phyloP scores from a whole-genome alignment of 1,139 yeast genomes.

The Lodderomyces oxycetoniae region DNA sequence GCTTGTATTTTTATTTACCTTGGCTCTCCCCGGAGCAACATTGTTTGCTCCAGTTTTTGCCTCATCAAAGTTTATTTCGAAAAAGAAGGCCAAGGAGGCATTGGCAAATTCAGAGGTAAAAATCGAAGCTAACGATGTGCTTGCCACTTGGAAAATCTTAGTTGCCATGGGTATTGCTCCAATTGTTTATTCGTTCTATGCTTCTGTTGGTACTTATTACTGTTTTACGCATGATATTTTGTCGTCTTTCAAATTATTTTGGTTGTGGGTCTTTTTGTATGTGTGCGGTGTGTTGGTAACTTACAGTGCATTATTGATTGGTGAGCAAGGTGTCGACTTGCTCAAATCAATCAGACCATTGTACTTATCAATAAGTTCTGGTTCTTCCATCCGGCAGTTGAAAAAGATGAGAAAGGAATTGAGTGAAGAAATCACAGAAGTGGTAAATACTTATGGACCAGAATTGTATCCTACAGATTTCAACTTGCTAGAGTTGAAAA shows the following conservation, averaged over 20 bases:
- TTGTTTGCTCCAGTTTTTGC: conserved; percentile 85
- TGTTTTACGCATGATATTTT: conserved; percentile 26
- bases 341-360: conserved; percentile 80
- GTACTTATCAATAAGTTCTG: conserved; percentile 58
- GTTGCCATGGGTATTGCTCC: conserved; percentile 91
- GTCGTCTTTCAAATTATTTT: conserved; percentile 19
- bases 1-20: conserved; percentile 48
- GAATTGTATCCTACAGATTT: conserved; percentile 45
- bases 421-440: conserved; percentile 39
- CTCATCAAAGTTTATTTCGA: conserved; percentile 69
- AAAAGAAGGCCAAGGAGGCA: conserved; percentile 69
- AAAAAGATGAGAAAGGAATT: conserved; percentile 39
- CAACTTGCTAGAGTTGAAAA: conserved; percentile 37
- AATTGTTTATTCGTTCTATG: conserved; percentile 72
- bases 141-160: conserved; percentile 93
- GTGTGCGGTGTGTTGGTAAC: conserved; percentile 65
- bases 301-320: conserved; percentile 81
- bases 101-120: conserved; percentile 87
- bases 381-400: conserved; percentile 53
- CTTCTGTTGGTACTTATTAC: conserved; percentile 58
- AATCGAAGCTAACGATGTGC: conserved; percentile 84
- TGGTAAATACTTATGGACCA: conserved; percentile 44
- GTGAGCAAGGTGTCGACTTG: conserved; percentile 90
- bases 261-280: conserved; percentile 47
- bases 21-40: conserved; percentile 81